Conservation (phyloP, 2,329 filamentous ascomycete genomes). For the Neocatenulostroma microsporum region DNA sequence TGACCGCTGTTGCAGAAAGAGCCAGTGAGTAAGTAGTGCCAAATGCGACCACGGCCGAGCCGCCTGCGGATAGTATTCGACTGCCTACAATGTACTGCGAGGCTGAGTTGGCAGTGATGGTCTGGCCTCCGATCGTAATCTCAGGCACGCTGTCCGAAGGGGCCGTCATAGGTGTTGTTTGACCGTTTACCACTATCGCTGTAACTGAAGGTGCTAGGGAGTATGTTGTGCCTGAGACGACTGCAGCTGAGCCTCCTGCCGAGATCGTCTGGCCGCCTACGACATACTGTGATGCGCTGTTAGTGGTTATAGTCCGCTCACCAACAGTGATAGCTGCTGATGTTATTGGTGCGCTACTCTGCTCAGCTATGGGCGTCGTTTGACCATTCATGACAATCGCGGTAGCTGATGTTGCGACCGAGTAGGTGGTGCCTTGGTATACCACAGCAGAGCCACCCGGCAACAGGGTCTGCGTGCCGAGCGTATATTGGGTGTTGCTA, state of each 20-base stretch:
- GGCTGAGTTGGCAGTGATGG: slow-evolving; percentile 11
- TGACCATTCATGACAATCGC: slow-evolving; percentile 8
- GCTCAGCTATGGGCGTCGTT: slow-evolving; percentile 5
- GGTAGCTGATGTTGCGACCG: slow-evolving; percentile 23
- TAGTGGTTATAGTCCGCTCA: slow-evolving; percentile 10
- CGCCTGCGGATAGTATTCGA: slow-evolving; percentile 8
- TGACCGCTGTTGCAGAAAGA: slow-evolving; percentile 22
- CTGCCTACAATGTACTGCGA: slow-evolving; percentile 8
- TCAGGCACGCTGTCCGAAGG: no score
- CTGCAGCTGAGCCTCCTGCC: slow-evolving; percentile 6
- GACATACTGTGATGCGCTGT: slow-evolving; percentile 8
- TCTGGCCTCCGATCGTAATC: slow-evolving; percentile 8
- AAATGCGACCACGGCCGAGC: slow-evolving; percentile 2
- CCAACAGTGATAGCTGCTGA: slow-evolving; percentile 11
- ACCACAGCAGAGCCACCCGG: slow-evolving; percentile 7
- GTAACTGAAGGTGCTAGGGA: slow-evolving; percentile 23
- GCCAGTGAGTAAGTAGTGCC: slow-evolving; percentile 12
- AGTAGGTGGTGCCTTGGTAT: slow-evolving; percentile 8
- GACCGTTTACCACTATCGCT: slow-evolving; percentile 8
- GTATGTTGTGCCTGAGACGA: slow-evolving; percentile 7
- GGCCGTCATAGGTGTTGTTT: no score
- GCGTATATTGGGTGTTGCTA: slow-evolving; percentile 8
- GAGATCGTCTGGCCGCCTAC: slow-evolving; percentile 9
- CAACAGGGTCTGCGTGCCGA: slow-evolving; percentile 9
- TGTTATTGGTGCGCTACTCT: no score